Evolutionary conservation across 1,284 basidiomycete genomes (phyloP).

Genomic region (Cryptococcus sp.): DNA sequence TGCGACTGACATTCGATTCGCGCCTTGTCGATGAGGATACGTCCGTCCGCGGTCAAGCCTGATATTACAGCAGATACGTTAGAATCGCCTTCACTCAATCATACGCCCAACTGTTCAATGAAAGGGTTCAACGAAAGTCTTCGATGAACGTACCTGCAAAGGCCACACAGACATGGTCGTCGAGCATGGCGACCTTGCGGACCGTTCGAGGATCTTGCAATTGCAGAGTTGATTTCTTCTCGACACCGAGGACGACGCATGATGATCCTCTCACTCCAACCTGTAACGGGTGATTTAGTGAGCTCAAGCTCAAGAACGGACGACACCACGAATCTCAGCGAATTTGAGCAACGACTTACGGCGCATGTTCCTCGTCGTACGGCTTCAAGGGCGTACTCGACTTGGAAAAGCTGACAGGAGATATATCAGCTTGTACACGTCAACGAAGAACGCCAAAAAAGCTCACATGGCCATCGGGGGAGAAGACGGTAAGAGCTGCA

Average conservation of each 20-base stretch:
- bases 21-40: constrained; percentile 97
- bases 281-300: constrained; percentile 55
- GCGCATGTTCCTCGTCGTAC: constrained; percentile 97
- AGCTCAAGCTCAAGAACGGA: not conserved
- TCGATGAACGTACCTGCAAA: constrained; percentile 75
- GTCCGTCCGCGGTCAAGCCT: constrained; percentile 97
- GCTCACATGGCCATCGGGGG: constrained; percentile 80
- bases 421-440: constrained; percentile 4
- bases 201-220: constrained; percentile 98
- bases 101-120: not conserved
- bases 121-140: not conserved
- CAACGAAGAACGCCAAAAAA: not conserved
- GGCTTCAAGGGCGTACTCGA: constrained; percentile 97
- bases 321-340: constrained; percentile 3
- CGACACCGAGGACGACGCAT: constrained; percentile 94
- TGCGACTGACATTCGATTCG: constrained; percentile 97
- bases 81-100: not conserved
- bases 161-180: constrained; percentile 95
- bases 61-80: constrained; percentile 1
- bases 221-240: constrained; percentile 98
- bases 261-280: constrained; percentile 94
- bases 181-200: constrained; percentile 96
- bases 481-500: constrained; percentile 79
- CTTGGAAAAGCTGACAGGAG: constrained; percentile 56
- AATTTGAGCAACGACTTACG: constrained; percentile 58